phyloP scores from a whole-genome alignment of 495 filamentous ascomycete species.

The Daldinia caldariorum region DNA sequence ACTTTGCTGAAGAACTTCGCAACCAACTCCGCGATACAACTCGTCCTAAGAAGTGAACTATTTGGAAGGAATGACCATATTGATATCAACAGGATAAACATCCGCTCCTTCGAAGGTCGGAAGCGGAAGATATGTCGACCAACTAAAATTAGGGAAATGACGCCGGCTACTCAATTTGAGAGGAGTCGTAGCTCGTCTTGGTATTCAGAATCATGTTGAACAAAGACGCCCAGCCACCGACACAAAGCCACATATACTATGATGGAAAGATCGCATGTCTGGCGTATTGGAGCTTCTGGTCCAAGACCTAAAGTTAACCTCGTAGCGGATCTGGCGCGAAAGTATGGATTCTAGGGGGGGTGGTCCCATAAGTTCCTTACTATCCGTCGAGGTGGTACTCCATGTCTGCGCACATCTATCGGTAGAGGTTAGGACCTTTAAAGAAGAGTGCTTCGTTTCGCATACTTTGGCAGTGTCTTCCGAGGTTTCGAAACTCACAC shows the following conservation, averaged over 20 bases:
- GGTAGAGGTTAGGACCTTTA: background rate
- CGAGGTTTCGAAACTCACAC: background rate
- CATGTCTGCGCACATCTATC: background rate
- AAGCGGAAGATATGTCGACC: background rate
- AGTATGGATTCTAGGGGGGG: background rate
- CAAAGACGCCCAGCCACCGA: background rate
- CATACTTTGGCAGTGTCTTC: background rate
- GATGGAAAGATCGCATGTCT: background rate
- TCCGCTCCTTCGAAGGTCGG: background rate
- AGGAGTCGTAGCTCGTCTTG: background rate
- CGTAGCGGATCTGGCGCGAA: background rate
- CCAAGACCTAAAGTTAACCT: background rate
- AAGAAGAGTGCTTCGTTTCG: background rate
- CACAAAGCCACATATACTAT: background rate
- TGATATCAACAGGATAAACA: background rate
- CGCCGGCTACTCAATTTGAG: background rate
- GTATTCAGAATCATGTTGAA: background rate
- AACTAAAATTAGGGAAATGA: background rate
- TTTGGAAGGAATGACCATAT: background rate
- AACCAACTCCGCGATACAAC: slow-evolving; percentile 52
- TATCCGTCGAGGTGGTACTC: background rate
- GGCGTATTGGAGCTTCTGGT: background rate
- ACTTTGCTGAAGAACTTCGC: slow-evolving; percentile 52
- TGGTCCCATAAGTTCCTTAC: background rate
- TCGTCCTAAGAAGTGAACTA: slow-evolving; percentile 35